These are phyloP conservation scores for Fusarium guadeloupense DNA, from an alignment of 2,329 filamentous ascomycete species.

Conservation along the genomic window DNA sequence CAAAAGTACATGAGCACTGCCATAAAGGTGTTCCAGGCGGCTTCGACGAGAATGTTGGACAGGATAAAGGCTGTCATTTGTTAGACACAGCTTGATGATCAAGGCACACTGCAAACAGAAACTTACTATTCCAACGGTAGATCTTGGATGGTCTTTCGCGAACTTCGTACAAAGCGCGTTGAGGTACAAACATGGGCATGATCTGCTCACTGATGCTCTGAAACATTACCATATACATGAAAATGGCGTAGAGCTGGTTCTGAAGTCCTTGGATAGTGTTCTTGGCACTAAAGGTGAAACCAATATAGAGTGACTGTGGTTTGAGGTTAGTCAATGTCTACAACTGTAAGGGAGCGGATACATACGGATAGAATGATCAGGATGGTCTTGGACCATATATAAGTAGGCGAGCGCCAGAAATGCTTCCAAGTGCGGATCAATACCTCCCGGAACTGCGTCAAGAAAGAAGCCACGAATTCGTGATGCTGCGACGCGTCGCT, in stretches of 20 bases:
- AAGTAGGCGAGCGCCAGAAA: constrained; percentile 58
- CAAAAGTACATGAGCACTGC: constrained; percentile 39
- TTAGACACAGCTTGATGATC: neutral
- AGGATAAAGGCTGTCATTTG: constrained; percentile 29
- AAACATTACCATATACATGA: constrained; percentile 76
- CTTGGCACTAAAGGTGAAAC: constrained; percentile 70
- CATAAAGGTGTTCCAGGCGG: constrained; percentile 39
- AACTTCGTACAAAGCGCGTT: constrained; percentile 73
- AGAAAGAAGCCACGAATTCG: constrained; percentile 46
- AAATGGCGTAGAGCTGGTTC: constrained; percentile 74
- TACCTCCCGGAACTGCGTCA: constrained; percentile 48
- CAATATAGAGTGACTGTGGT: constrained; percentile 64
- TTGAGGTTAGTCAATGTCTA: neutral
- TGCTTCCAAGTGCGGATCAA: constrained; percentile 50
- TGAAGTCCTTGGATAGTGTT: constrained; percentile 68
- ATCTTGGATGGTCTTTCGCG: constrained; percentile 73
- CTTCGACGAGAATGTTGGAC: constrained; percentile 40
- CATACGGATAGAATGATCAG: constrained; percentile 36
- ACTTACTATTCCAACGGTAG: constrained; percentile 54
- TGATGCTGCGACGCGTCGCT: constrained; percentile 39
- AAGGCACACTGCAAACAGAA: rapidly evolving
- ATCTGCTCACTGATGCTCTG: constrained; percentile 66
- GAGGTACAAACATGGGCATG: constrained; percentile 76
- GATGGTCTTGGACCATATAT: constrained; percentile 66
- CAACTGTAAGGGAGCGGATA: rapidly evolving